Evolutionary conservation across 2,329 filamentous ascomycete species (phyloP).

Genomic region (Cladobotryum mycophilum): DNA sequence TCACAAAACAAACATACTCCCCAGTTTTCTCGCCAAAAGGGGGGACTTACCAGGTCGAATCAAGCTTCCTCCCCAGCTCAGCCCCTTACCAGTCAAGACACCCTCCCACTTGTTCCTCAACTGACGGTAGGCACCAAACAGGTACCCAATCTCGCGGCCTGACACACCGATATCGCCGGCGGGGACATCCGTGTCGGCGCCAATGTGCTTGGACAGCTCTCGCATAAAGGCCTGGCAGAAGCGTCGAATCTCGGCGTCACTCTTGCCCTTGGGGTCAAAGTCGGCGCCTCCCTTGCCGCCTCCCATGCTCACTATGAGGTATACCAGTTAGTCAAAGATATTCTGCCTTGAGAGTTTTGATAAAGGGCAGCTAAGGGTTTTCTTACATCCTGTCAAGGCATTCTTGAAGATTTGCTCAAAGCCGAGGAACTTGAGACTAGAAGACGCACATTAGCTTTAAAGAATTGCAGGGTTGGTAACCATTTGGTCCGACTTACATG

Average conservation of each 20-base stretch:
- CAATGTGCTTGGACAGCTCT: conserved; percentile 92
- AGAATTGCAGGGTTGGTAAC: too few relatives aligned
- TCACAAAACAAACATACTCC: not conserved
- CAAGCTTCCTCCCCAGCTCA: conserved; percentile 84
- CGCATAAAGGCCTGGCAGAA: conserved; percentile 97
- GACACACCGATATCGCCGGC: conserved; percentile 95
- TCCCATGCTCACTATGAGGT: conserved; percentile 59
- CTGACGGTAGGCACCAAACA: conserved; percentile 91
- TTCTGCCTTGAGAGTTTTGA: not conserved
- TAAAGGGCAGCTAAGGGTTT: not conserved
- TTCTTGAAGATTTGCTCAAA: conserved; percentile 99
- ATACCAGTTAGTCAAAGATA: not conserved
- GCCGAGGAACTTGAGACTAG: conserved; percentile 84
- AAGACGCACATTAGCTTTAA: not conserved
- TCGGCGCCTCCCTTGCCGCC: conserved; percentile 97
- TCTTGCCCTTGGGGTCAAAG: conserved; percentile 99
- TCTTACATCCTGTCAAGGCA: conserved; percentile 87
- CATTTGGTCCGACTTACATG: conserved; percentile 38
- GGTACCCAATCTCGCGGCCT: conserved; percentile 84
- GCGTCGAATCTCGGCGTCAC: conserved; percentile 91
- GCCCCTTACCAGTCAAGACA: conserved; percentile 92
- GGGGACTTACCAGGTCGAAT: conserved; percentile 64
- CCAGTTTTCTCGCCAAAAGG: not conserved
- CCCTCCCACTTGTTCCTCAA: conserved; percentile 90
- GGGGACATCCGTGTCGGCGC: conserved; percentile 90